Percentiles rank a stretch among this genome's conserved stretches.
These are phyloP conservation scores for Pigoraptor vietnamica DNA, from an alignment of 78 protist species.

Conservation along the genomic window DNA sequence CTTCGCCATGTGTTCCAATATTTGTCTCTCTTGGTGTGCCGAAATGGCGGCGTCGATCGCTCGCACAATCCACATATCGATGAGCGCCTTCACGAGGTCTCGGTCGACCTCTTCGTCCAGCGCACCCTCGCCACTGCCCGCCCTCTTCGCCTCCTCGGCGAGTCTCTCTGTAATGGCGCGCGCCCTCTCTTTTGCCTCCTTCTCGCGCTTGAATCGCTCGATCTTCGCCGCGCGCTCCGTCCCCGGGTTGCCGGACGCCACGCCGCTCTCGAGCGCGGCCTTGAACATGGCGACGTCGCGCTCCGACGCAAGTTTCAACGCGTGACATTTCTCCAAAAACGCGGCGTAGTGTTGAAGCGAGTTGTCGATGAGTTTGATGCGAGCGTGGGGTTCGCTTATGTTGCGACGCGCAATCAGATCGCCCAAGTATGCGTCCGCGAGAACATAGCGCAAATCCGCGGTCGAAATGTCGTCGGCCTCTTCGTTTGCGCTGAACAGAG, in stretches of 20 bases:
- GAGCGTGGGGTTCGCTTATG: background rate
- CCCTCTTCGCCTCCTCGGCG: background rate
- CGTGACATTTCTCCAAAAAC: background rate
- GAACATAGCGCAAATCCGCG: background rate
- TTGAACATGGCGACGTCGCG: background rate
- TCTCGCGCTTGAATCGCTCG: background rate
- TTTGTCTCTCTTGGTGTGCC: background rate
- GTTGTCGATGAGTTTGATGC: background rate
- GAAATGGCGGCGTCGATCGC: background rate
- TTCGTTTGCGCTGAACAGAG: background rate
- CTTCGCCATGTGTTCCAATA: background rate
- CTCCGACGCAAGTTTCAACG: background rate
- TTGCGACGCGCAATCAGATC: background rate
- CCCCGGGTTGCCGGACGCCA: background rate
- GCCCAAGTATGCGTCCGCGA: background rate
- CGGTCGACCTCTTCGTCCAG: background rate
- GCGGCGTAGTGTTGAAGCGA: background rate
- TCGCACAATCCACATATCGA: background rate
- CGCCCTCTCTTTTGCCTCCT: background rate
- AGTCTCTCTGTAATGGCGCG: background rate
- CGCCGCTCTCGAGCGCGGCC: background rate
- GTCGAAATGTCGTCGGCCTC: background rate
- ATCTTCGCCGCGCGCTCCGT: background rate
- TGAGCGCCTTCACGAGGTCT: background rate
- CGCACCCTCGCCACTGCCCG: background rate